Evolutionary conservation across 2,329 filamentous ascomycete species (phyloP), one percentile per base, ranked within the genome.

Genomic region (Hypoxylon sp.): DNA sequence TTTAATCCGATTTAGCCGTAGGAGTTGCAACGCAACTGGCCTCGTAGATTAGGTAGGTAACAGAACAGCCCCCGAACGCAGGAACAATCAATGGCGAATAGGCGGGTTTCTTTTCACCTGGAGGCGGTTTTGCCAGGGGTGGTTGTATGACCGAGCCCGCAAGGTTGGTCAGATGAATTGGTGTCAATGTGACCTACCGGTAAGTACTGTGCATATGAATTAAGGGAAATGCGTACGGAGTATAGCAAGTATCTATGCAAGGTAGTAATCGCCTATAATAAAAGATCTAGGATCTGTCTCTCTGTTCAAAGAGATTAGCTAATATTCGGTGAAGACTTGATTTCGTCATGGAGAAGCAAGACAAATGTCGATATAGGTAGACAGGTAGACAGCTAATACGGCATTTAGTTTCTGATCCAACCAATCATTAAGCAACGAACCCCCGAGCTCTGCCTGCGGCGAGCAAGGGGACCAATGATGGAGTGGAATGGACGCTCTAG

Each of bases 1-100:
- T 51, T 51, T 32, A 41, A 55, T 51, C 55, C 55, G 55, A 42
- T 51, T 20, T 55, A 49, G 47, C 55, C 55, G 55, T 55, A 21
- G 23, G 31, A 55, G 51, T 55, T 48, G 44, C 35, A 50, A 51
- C 32, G 37, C 30, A 34, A 35, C 31, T 29, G 31, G 27, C 35
- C 21, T 45, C 31, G 43, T 35, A 43, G 48, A 34, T 11, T 27
- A 32, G 47, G 35, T 43, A 43, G 12, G 42, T n/a, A n/a, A n/a
- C n/a, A n/a, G n/a, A n/a, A n/a, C n/a, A n/a, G 26, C 36, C 46
- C 47, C 50, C 49, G 42, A 57, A 59, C 49, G 46, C 50, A 59
- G 57, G 57, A 51, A 57, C 56, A 57, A 51, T 58, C 40, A 43
- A 47, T 35, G 19, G 40, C 13, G 25, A 20, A 46, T 50, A 17